Percentiles rank a stretch among this genome's conserved stretches.
Evolutionary conservation across 2,329 filamentous ascomycete species (phyloP).

Genomic region (Aspergillus niger): DNA sequence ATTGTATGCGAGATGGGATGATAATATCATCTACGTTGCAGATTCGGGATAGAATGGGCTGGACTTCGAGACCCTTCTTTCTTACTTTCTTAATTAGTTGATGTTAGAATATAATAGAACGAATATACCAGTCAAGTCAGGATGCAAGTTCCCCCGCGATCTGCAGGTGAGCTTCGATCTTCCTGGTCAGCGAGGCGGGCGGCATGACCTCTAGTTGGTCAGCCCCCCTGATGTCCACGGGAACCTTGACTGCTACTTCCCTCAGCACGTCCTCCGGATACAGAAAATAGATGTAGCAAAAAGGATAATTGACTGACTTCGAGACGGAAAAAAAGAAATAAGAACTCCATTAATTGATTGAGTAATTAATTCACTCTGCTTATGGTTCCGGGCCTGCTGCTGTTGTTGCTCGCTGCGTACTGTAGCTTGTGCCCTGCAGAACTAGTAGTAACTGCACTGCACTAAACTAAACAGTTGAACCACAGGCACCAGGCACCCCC

Average conservation of each 20-base stretch:
- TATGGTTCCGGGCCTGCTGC: background rate
- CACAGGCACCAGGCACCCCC: constrained; percentile 11
- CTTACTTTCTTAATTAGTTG: too few relatives aligned
- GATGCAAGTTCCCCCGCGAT: constrained; percentile 10
- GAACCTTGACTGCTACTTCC: background rate
- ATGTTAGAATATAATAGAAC: too few relatives aligned
- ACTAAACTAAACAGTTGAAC: background rate
- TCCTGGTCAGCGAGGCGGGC: constrained; percentile 7
- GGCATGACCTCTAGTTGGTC: constrained; percentile 11
- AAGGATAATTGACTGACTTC: too few relatives aligned
- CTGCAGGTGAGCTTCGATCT: constrained; percentile 6
- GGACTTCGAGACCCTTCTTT: too few relatives aligned
- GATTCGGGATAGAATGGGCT: too few relatives aligned
- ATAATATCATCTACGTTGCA: too few relatives aligned
- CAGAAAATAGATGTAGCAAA: background rate
- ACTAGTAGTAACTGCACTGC: too few relatives aligned
- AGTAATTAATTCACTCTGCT: background rate
- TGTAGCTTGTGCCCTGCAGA: background rate
- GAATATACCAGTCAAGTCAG: background rate
- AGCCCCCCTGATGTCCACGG: constrained; percentile 8
- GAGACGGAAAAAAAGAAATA: too few relatives aligned
- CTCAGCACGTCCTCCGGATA: too few relatives aligned
- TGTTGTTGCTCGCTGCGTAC: background rate
- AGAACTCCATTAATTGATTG: too few relatives aligned
- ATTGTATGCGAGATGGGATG: too few relatives aligned